Evolutionary conservation across 1,139 yeast genomes (phyloP), one percentile per base, ranked within the genome.

Genomic region (Saccharomycopsis hybrid): DNA sequence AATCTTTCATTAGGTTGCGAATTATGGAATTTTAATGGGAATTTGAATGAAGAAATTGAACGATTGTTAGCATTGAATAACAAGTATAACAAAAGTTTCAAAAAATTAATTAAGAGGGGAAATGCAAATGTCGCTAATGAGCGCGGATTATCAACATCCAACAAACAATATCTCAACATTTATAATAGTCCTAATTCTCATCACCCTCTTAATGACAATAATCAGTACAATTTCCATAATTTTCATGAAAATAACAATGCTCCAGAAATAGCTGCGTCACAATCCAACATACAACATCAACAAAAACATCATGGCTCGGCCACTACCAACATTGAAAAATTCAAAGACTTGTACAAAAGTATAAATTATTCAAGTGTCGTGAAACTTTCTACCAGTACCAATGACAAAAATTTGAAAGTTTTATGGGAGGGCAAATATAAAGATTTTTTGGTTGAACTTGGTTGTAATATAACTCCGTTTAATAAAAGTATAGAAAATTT

Each of bases 401-500:
- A 78, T 46, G 85, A 82, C 52, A 75, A 73, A 56, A 73, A 78
- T 53, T 60, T 86, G 7, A 80, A 79, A 53, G 50, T 89, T 4
- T 66, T 87, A 38, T 92, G 97, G 97, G 96, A 87, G 61, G 97
- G 97, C 0, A 75, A 86, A 56, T 78, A 78, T 60, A 81, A 85
- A 59, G 95, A 88, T 47, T 84, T 92, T 60, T 64, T 92, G 48
- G 72, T 90, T 3, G 51, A 48, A n/a, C 24, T 51, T 11, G 55
- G 55, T 4, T 46, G 44, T 29, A 44, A 45, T 32, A 33, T 49
- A 9, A 5, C 35, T 11, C 35, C 35, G 7, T 31, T 31, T 11
- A 31, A 31, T 7, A 31, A 31, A 11, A 31, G 43, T 28, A 7
- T 31, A 7, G 11, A 11, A 7, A 11, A 31, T 11, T 7, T 8